These are phyloP conservation scores for Lizonia empirigonia DNA, from an alignment of 2,329 filamentous ascomycete species.

Conservation along the genomic window DNA sequence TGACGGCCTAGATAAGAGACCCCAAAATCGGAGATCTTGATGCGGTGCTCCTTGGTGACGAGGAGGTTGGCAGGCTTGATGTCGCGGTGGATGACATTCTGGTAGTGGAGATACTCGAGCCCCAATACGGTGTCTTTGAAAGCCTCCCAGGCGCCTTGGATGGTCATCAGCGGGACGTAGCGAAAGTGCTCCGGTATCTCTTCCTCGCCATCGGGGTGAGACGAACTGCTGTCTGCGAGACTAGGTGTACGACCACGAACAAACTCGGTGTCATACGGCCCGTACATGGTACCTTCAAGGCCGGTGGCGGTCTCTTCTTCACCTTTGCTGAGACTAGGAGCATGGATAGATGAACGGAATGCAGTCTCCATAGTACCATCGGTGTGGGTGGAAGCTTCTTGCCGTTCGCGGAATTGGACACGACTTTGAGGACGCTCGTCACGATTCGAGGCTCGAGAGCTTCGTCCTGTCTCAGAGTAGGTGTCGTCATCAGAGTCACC, in stretches of 20 bases:
- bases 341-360: conserved; percentile 34
- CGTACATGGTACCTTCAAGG: conserved; percentile 79
- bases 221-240: conserved; percentile 77
- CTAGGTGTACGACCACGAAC: conserved; percentile 75
- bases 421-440: conserved; percentile 30
- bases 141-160: conserved; percentile 78
- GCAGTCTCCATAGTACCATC: conserved; percentile 46
- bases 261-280: conserved; percentile 66
- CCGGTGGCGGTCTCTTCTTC: conserved; percentile 51
- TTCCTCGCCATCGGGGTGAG: conserved; percentile 48
- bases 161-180: conserved; percentile 91
- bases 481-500: conserved; percentile 64
- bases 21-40: conserved; percentile 98
- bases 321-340: conserved; percentile 16
- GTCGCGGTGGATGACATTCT: conserved; percentile 58
- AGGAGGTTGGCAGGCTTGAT: conserved; percentile 78
- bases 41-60: conserved; percentile 80
- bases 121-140: conserved; percentile 94
- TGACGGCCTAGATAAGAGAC: conserved; percentile 95
- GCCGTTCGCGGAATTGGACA: conserved; percentile 28
- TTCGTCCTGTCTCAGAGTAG: conserved; percentile 36
- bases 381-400: conserved; percentile 23
- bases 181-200: conserved; percentile 86
- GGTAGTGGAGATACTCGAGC: conserved; percentile 78
- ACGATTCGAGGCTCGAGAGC: conserved; percentile 32